Base-by-base conservation (phyloP, 306 rosid genomes). In the Pterocarpus macrocarpus region DNA sequence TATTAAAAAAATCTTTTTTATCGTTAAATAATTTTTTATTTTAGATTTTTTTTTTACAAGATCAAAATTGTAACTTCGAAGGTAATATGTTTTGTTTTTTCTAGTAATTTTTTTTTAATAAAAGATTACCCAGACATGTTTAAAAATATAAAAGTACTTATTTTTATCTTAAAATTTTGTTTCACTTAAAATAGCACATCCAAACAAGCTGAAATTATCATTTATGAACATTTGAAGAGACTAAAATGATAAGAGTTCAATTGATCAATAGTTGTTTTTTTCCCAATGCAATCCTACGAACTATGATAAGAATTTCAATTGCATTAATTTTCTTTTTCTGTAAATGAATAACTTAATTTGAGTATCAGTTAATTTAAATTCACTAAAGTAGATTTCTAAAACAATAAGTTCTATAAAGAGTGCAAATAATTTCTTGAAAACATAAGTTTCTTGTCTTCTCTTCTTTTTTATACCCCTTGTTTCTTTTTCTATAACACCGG, bases 371-470 rank as follows among this genome's bases (percentile, higher is more conserved):
- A 36, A 8, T 43, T 9, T 67, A 68, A 50, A 50, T 76, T 45
- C 28, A 16, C 64, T 10, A 49, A 34, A 49, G 16, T 7, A 17
- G 11, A 44, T 58, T 69, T 70, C 67, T 39, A n/a, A 32, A 9
- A 45, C 9, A 41, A 47, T 8, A 28, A 4, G 8, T 35, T 77
- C 65, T 65, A 63, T 36, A 45, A 64, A 73, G 4, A 6, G 17
- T 47, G 56, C 43, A 61, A 61, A 50, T 39, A 52, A 5, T 63
- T 79, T 9, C 70, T 52, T 55, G 12, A 67, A 62, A 72, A 6
- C 30, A 49, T 44, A 33, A 34, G 10, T 50, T 33, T 71, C 17
- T 62, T 52, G 43, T 9, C 35, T 32, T 82, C 71, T 10, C 17
- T 66, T 65, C 53, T 33, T 33, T 79, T 47, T 36, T 55, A 5